Conservation (phyloP, 768 basidiomycete genomes). For the Amanita thiersii region DNA sequence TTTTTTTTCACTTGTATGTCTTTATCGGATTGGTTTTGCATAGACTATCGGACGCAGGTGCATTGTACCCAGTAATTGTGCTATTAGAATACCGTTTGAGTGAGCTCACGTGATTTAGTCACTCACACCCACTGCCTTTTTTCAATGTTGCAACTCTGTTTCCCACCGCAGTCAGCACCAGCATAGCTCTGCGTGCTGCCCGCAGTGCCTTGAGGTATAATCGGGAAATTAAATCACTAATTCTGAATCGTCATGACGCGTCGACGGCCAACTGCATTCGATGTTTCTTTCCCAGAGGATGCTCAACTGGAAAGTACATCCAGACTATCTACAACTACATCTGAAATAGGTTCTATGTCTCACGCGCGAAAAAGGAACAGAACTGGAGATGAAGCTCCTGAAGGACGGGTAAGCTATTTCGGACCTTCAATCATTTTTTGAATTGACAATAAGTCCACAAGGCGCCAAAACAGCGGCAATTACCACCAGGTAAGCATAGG, state of each 20-base stretch:
- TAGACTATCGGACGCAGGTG: too few relatives aligned
- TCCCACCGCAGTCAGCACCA: too few relatives aligned
- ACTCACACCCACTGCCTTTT: too few relatives aligned
- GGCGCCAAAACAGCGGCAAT: slow-evolving; percentile 19
- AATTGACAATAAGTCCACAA: slow-evolving; percentile 6
- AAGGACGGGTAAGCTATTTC: slow-evolving; percentile 1
- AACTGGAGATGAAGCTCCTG: neutral
- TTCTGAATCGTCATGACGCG: slow-evolving; percentile 25
- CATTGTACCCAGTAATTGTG: slow-evolving; percentile 7
- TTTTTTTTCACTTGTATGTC: too few relatives aligned
- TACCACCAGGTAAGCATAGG: slow-evolving; percentile 12
- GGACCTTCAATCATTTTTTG: neutral
- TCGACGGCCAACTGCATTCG: slow-evolving; percentile 45
- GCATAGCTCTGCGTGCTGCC: too few relatives aligned
- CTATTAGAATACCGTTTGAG: too few relatives aligned
- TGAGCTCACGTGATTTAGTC: neutral
- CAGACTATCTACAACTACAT: neutral
- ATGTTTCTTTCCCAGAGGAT: slow-evolving; percentile 44
- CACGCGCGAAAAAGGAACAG: neutral
- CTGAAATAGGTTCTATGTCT: neutral
- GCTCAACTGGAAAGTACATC: neutral
- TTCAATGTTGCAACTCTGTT: too few relatives aligned
- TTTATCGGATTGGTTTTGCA: too few relatives aligned
- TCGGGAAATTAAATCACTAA: too few relatives aligned
- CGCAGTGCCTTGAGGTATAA: too few relatives aligned